Evolutionary conservation across 208 protist genomes (phyloP).

Genomic region (Balamuthia mandrillaris): DNA sequence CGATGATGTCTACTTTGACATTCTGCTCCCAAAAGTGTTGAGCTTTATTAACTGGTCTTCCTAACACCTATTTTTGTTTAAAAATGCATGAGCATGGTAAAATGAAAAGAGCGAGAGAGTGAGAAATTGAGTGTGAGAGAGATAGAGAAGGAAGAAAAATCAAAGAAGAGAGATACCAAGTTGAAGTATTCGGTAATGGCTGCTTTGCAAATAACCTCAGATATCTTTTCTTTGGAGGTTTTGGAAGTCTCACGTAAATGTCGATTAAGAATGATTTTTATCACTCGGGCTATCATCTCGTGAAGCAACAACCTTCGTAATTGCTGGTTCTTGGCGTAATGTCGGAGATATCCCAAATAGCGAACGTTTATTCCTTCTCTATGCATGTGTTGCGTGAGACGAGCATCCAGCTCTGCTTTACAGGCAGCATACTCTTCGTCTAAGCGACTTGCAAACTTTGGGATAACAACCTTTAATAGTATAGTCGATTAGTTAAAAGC

Average conservation of each 20-base stretch:
- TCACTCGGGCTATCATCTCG: slow-evolving; percentile 14
- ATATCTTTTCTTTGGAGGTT: background rate
- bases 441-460: background rate
- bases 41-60: background rate
- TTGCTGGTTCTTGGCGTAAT: background rate
- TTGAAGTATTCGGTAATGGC: background rate
- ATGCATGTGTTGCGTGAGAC: background rate
- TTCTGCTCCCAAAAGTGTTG: background rate
- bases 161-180: background rate
- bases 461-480: background rate
- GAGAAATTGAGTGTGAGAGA: no score
- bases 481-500: background rate
- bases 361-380: slow-evolving; percentile 25
- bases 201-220: slow-evolving; percentile 19
- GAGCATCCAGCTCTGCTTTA: no score
- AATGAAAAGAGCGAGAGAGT: no score
- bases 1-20: slow-evolving; percentile 17
- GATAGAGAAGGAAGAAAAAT: no score
- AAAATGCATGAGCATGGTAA: background rate
- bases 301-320: background rate
- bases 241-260: background rate
- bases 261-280: background rate
- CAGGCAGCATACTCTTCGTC: background rate
- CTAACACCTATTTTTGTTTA: background rate
- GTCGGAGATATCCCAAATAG: background rate